Percentiles rank a stretch among this genome's conserved stretches.
These are phyloP conservation scores for Amylocystis lapponica DNA, from an alignment of 768 basidiomycete genomes.

Conservation along the genomic window DNA sequence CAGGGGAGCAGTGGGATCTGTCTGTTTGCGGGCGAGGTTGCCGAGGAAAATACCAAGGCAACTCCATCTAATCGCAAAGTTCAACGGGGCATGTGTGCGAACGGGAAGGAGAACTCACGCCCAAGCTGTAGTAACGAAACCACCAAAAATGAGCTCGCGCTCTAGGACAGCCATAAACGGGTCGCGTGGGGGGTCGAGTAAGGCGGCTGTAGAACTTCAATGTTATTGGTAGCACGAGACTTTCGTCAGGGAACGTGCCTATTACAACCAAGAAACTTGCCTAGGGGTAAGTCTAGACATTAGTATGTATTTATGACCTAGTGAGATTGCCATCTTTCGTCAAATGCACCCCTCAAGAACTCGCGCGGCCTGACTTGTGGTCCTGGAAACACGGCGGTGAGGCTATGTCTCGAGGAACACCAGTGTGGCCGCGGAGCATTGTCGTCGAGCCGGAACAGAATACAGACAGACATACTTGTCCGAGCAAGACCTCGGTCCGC, in stretches of 20 bases:
- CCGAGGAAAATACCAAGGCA: conserved; percentile 63
- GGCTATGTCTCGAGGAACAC: background rate
- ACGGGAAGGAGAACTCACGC: conserved; percentile 47
- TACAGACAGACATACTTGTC: conserved; percentile 40
- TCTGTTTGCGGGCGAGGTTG: conserved; percentile 44
- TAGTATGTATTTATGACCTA: no score
- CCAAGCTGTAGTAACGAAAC: conserved; percentile 47
- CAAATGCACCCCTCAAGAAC: no score
- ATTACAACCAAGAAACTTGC: conserved; percentile 62
- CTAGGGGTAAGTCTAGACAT: conserved; percentile 27
- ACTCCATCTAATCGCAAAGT: no score
- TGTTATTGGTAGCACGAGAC: no score
- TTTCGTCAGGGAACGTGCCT: conserved; percentile 29
- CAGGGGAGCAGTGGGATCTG: conserved; percentile 32
- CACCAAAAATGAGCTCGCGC: conserved; percentile 51
- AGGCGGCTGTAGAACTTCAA: conserved; percentile 43
- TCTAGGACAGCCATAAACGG: conserved; percentile 66
- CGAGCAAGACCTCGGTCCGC: conserved; percentile 40
- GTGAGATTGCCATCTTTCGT: no score
- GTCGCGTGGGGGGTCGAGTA: conserved; percentile 62
- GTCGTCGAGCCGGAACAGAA: background rate
- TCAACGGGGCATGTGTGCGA: no score
- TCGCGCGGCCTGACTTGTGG: no score
- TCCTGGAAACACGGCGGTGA: no score
- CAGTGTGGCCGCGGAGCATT: background rate